Base-by-base conservation (phyloP, 345 rosid species). In the Cardiospermum halicacabum region DNA sequence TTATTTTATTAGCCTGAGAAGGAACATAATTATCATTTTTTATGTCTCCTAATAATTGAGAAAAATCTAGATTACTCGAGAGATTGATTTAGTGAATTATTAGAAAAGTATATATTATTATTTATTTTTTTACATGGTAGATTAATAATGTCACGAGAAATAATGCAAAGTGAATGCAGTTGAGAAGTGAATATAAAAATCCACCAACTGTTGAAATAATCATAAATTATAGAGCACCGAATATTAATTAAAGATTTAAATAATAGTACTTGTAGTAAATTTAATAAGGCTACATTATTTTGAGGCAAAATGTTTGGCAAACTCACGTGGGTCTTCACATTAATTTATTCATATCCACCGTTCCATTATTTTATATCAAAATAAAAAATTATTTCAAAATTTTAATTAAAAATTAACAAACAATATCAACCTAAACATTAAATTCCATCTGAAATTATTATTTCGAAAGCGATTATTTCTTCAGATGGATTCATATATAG, bases 61-160 rank as follows among this genome's bases (percentile, higher is more conserved):
- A 22, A 1, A 18, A n/a, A 58, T 36, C 7, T 45, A 4, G 48
- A 16, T 19, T 15, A 36, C 0, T 47, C 16, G 9, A 53, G 37
- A 28, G 54, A 50, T n/a, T 15, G 9, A 66, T 57, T 32, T 22
- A 4, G 45, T 31, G 47, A 55, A 55, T 56, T 28, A 56, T 56
- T 47, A 31, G 48, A 2, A 43, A n/a, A n/a, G n/a, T n/a, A n/a
- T n/a, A n/a, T n/a, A n/a, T n/a, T n/a, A n/a, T n/a, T n/a, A n/a
- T n/a, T n/a, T n/a, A n/a, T n/a, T n/a, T n/a, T n/a, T n/a, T n/a
- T n/a, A n/a, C n/a, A n/a, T n/a, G 5, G 49, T 43, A 6, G 31
- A 8, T 74, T 16, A 50, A 7, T 32, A 49, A 51, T 53, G 12
- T 66, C 72, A 72, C 70, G 66, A 65, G 9, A 16, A 43, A 13